Conservation (phyloP, 1,284 basidiomycete genomes). For the Irpex sp. region DNA sequence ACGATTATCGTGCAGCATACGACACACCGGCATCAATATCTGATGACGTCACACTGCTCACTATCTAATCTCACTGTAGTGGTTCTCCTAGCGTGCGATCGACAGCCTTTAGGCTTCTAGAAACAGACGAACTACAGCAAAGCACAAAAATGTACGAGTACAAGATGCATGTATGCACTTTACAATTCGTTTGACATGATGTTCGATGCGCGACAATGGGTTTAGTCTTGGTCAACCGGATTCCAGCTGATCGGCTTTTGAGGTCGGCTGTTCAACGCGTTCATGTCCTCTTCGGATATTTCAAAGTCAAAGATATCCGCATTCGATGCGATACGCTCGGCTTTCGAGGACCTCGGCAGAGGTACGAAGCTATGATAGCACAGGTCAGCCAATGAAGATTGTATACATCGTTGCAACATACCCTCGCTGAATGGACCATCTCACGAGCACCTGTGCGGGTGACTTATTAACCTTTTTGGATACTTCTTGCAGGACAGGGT, state of each 20-base stretch:
- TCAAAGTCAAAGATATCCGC: constrained; percentile 50
- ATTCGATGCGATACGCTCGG: constrained; percentile 47
- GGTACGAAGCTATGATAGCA: constrained; percentile 35
- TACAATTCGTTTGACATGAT: background rate
- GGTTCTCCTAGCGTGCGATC: background rate
- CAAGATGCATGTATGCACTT: background rate
- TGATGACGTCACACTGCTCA: background rate
- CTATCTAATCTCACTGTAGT: background rate
- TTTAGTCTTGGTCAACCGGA: constrained; percentile 32
- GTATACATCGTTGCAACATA: constrained; percentile 7
- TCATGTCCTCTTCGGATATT: constrained; percentile 45
- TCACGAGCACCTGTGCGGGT: constrained; percentile 58
- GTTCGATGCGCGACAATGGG: background rate
- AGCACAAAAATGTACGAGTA: too few relatives aligned
- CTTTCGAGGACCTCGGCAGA: constrained; percentile 49
- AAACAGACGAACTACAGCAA: too few relatives aligned
- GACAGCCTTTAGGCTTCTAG: too few relatives aligned
- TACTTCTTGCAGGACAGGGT: constrained; percentile 38
- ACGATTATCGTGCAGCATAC: background rate
- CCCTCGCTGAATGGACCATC: constrained; percentile 65
- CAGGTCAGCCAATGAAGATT: background rate
- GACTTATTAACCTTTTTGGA: constrained; percentile 38
- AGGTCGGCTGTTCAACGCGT: constrained; percentile 38
- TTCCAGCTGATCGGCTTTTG: constrained; percentile 43
- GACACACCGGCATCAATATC: background rate